Base-by-base conservation (phyloP, 305 asterid genomes). In the Fraxinus platypoda region DNA sequence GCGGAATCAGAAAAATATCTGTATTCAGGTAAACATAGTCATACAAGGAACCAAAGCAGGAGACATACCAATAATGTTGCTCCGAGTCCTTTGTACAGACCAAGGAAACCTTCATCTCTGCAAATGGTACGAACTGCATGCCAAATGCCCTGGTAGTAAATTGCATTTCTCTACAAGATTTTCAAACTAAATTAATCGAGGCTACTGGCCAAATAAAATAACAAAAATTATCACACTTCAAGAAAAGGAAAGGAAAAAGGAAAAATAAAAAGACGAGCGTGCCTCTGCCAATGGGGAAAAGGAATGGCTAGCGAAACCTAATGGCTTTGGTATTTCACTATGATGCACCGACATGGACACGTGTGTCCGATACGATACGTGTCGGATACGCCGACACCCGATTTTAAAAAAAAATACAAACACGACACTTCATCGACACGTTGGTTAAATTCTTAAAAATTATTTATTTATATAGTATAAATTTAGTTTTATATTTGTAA, bases 61-160 rank as follows among this genome's bases (percentile, higher is more conserved):
- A 31, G 71, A 25, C 38, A 7, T 91, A 97, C 99, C 99, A 94
- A 81, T 82, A 97, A 86, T 68, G 99, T 97, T 77, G 97, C 97
- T 85, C 98, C 98, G 23, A 97, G 93, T 78, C 99, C 98, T 88
- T 97, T 97, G 87, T 97, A 97, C 68, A 97, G 88, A 41, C 99
- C 98, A 78, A 92, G 87, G 85, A 93, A 81, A 1, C 99, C 99
- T 91, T 97, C 98, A 78, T 97, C 99, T 87, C 92, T 91, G 91
- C 97, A 91, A 87, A 97, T 95, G 88, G 98, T 93, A 72, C 79
- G 83, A 70, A 97, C 82, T 12, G 99, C 92, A 81, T 97, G 98
- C 85, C 90, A 86, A 81, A 94, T 97, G 85, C 99, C 99, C 64
- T 91, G 91, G 75, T 97, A 97, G 90, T 97, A 96, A 75, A 90